Evolutionary conservation across 176 grass and related monocot species (phyloP).

Genomic region (Echinochloa phyllopogon): DNA sequence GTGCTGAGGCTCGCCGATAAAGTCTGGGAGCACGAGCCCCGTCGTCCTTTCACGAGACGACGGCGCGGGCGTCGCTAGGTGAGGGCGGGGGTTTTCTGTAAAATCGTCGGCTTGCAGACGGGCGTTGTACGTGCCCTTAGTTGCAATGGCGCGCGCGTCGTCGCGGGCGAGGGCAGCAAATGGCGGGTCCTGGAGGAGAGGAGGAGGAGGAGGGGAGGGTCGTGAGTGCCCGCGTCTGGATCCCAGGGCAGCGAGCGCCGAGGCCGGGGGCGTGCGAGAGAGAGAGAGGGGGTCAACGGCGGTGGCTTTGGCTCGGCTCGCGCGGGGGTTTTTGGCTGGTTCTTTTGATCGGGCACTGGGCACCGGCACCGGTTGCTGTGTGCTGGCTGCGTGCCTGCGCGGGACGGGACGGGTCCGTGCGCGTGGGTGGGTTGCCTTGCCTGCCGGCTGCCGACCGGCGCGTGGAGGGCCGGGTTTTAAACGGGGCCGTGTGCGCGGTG

Average conservation of each 20-base stretch:
- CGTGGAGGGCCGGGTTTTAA: background rate
- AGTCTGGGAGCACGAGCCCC: too few relatives aligned
- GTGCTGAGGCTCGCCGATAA: too few relatives aligned
- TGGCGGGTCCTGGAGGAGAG: constrained; percentile 41
- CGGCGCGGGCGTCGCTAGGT: too few relatives aligned
- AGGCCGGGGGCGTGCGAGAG: background rate
- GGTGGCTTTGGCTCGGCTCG: background rate
- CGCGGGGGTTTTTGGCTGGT: constrained; percentile 8
- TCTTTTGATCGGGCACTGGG: constrained; percentile 22
- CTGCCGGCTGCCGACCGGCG: constrained; percentile 18
- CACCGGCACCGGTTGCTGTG: too few relatives aligned
- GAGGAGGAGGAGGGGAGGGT: background rate
- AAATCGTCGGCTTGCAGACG: too few relatives aligned
- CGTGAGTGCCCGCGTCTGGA: background rate
- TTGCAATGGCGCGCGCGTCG: background rate
- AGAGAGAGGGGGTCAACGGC: background rate
- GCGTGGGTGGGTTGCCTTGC: background rate
- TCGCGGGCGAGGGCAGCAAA: constrained; percentile 39
- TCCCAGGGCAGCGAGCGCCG: background rate
- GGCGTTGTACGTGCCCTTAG: too few relatives aligned
- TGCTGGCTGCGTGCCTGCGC: background rate
- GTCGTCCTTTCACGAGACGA: too few relatives aligned
- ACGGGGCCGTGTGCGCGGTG: background rate
- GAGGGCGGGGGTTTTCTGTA: too few relatives aligned
- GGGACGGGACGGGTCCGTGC: background rate